phyloP scores from a whole-genome alignment of 129 eudicot genomes.

The Chrysanthemum lavandulifolium region DNA sequence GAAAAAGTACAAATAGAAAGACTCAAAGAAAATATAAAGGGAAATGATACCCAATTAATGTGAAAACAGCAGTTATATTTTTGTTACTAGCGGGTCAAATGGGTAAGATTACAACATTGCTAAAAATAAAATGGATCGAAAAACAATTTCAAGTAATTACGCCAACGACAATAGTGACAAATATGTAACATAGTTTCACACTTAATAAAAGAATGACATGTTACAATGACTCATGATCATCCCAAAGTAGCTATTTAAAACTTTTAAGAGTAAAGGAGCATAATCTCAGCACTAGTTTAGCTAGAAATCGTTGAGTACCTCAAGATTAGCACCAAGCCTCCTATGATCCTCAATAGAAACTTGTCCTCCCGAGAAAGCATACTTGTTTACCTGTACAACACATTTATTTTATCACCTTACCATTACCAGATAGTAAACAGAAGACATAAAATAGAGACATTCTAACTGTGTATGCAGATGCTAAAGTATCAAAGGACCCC shows the following conservation, averaged over 20 bases:
- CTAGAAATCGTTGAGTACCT: constrained; percentile 43
- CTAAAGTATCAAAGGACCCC: neutral
- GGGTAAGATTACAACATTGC: no score
- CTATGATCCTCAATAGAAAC: constrained; percentile 84
- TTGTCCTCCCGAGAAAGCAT: constrained; percentile 97
- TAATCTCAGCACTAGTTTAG: neutral
- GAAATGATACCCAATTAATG: no score
- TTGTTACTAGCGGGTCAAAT: no score
- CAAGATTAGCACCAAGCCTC: constrained; percentile 84
- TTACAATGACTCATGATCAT: no score
- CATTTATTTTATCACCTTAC: constrained; percentile 6
- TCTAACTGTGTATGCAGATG: neutral
- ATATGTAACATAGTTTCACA: neutral
- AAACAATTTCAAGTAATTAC: no score
- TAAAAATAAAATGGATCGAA: no score
- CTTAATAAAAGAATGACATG: neutral
- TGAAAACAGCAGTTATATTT: no score
- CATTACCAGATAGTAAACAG: neutral
- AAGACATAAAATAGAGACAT: neutral
- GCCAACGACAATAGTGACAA: no score
- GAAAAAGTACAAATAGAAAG: no score
- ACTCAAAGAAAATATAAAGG: no score
- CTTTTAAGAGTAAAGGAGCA: neutral
- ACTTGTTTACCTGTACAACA: constrained; percentile 62
- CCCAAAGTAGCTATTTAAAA: no score